Percentiles rank a stretch among this genome's conserved stretches.
Conservation (phyloP, 2,329 filamentous ascomycete species). For the Cytospora leucostoma region DNA sequence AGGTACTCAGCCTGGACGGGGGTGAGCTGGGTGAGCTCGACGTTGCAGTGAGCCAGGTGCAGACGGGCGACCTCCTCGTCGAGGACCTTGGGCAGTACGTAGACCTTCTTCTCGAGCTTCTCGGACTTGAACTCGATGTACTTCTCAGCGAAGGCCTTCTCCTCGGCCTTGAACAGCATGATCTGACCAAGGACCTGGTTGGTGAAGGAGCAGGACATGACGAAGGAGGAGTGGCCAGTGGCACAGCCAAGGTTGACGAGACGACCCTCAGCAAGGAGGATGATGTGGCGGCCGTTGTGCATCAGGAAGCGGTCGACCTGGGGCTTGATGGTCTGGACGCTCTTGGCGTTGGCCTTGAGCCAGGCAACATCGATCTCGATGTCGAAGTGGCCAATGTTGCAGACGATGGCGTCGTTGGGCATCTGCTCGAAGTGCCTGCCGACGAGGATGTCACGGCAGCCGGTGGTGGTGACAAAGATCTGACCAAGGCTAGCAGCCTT, state of each 20-base stretch:
- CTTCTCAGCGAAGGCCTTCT: constrained; percentile 86
- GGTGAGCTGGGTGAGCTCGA: constrained; percentile 85
- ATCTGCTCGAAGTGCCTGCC: constrained; percentile 92
- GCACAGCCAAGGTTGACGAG: constrained; percentile 99
- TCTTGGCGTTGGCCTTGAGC: constrained; percentile 95
- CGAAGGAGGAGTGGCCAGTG: constrained; percentile 98
- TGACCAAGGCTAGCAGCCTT: constrained; percentile 86
- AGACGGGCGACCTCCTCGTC: constrained; percentile 98
- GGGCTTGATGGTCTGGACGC: constrained; percentile 98
- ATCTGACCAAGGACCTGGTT: constrained; percentile 99
- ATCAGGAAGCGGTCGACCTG: constrained; percentile 98
- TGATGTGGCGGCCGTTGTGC: constrained; percentile 92
- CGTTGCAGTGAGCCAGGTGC: constrained; percentile 91
- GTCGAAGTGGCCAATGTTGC: constrained; percentile 99
- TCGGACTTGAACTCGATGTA: constrained; percentile 94
- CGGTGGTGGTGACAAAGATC: constrained; percentile 99
- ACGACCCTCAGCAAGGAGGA: constrained; percentile 96
- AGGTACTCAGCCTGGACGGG: constrained; percentile 93
- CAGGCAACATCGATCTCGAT: constrained; percentile 99
- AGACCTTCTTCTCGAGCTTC: constrained; percentile 90
- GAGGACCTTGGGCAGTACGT: constrained; percentile 96
- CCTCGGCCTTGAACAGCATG: constrained; percentile 91
- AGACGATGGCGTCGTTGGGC: constrained; percentile 97
- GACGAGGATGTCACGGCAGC: constrained; percentile 96
- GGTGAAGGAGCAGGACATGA: constrained; percentile 99